Evolutionary conservation across 2,329 filamentous ascomycete genomes (phyloP), one percentile per base, ranked within the genome.

Genomic region (Colletotrichum phormii): DNA sequence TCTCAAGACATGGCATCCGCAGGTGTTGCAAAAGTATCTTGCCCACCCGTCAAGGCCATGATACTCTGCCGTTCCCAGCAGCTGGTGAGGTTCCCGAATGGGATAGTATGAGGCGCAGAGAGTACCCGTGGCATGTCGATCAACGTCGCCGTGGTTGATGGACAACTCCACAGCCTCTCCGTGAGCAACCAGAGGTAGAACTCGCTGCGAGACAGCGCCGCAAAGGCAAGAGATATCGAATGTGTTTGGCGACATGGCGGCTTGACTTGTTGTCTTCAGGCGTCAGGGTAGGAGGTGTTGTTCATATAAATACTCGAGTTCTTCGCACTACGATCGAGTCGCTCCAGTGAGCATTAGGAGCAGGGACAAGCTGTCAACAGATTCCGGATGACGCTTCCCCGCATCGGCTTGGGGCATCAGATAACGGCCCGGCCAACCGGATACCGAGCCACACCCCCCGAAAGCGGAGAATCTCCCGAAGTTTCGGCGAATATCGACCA

Each of bases 1-100:
- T 65, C 79, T 79, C 64, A 85, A 83, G 22, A 85, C 51, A 63
- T 86, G 85, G 60, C 85, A 85, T 1, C 85, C 84, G 60, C 84
- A 86, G 1, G 64, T 82, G 0, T 71, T 66, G 69, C 84, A 86
- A 72, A 86, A 86, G 73, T 82, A 83, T 5, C 80, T 76, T 1
- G 74, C 78, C 2, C 75, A 74, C 2, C 49, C 29, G 18, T 76
- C 70, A 0, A 7, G 4, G 0, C n/a, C 24, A 12, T 35, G 9
- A 18, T 76, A 75, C 12, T 31, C 66, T 1, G 24, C 61, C 24
- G 83, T 73, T 1, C 68, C 72, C 0, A 65, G 13, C 2, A 35
- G 49, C 0, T 77, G 11, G 1, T 15, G 22, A 0, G 78, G 77
- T 0, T 51, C 49, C 1, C 72, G 59, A 18, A 85, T 79, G 3